A percentile compares a stretch with the other conserved stretches of the same genome.
Evolutionary conservation across 1,139 yeast species (phyloP).

Genomic region (Nakaseomyces kungkrabaensis): DNA sequence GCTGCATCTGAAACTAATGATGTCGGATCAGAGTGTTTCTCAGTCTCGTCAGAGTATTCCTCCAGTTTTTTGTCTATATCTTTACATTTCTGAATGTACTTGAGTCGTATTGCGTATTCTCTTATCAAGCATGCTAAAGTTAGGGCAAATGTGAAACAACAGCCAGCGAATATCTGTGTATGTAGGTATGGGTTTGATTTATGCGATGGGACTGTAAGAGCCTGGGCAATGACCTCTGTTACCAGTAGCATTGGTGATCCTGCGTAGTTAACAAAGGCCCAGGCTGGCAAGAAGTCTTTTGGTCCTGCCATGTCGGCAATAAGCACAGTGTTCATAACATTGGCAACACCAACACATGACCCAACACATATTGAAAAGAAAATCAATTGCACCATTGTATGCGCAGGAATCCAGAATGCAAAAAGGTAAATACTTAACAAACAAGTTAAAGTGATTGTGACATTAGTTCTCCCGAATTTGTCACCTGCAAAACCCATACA

Average conservation of each 20-base stretch:
- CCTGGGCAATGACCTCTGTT: conserved; percentile 45
- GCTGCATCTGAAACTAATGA: not conserved
- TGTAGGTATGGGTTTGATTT: conserved; percentile 41
- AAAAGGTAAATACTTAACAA: conserved; percentile 27
- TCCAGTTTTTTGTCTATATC: conserved; percentile 8
- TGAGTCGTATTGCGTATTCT: conserved; percentile 33
- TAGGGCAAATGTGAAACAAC: conserved; percentile 35
- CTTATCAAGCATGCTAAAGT: conserved; percentile 31
- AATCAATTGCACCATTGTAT: conserved; percentile 40
- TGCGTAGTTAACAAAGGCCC: conserved; percentile 47
- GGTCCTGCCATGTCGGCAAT: conserved; percentile 46
- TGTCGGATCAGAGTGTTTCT: not conserved
- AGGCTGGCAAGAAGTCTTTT: conserved; percentile 45
- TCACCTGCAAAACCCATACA: conserved; percentile 50
- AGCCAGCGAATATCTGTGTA: conserved; percentile 53
- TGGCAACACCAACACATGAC: conserved; percentile 49
- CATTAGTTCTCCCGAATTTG: conserved; percentile 46
- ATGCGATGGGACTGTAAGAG: conserved; percentile 31
- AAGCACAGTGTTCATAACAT: conserved; percentile 51
- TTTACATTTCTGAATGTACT: conserved; percentile 13
- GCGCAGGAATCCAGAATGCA: conserved; percentile 40
- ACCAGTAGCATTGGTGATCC: conserved; percentile 39
- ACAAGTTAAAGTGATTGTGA: conserved; percentile 31
- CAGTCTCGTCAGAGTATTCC: conserved; percentile 4
- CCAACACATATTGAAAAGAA: conserved; percentile 49